Evolutionary conservation across 345 rosid genomes (phyloP).

Genomic region (Melaleuca alternifolia): DNA sequence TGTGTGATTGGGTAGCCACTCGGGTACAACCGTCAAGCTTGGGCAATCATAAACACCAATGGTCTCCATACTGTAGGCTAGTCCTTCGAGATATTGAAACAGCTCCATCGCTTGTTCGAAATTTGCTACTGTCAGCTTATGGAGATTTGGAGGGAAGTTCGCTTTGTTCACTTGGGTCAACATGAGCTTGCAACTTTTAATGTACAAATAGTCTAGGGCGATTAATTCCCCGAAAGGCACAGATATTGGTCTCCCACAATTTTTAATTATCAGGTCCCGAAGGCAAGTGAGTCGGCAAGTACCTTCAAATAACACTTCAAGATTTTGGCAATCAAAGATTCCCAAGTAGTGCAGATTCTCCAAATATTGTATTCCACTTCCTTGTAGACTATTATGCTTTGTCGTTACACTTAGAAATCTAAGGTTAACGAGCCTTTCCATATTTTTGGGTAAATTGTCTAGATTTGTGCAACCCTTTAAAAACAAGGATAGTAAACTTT

Average conservation of each 20-base stretch:
- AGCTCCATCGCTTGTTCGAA: neutral
- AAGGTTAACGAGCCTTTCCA: neutral
- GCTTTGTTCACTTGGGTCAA: neutral
- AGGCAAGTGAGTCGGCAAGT: rapidly evolving
- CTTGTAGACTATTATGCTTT: neutral
- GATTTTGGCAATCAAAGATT: neutral
- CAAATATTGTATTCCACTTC: neutral
- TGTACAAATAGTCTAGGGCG: neutral
- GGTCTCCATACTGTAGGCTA: neutral
- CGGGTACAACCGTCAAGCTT: rapidly evolving
- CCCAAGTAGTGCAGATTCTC: neutral
- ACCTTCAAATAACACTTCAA: neutral
- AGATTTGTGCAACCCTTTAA: neutral
- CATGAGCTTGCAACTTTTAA: neutral
- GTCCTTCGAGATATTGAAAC: neutral
- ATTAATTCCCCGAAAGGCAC: neutral
- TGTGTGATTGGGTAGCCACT: neutral
- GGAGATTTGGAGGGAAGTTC: neutral
- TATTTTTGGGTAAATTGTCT: neutral
- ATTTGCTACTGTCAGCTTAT: neutral
- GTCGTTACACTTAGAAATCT: neutral
- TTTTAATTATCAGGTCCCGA: rapidly evolving
- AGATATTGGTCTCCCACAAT: neutral
- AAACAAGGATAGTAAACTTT: neutral
- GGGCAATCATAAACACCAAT: neutral